Evolutionary conservation across 768 basidiomycete genomes (phyloP).

Genomic region (Rhodotorula graminis): DNA sequence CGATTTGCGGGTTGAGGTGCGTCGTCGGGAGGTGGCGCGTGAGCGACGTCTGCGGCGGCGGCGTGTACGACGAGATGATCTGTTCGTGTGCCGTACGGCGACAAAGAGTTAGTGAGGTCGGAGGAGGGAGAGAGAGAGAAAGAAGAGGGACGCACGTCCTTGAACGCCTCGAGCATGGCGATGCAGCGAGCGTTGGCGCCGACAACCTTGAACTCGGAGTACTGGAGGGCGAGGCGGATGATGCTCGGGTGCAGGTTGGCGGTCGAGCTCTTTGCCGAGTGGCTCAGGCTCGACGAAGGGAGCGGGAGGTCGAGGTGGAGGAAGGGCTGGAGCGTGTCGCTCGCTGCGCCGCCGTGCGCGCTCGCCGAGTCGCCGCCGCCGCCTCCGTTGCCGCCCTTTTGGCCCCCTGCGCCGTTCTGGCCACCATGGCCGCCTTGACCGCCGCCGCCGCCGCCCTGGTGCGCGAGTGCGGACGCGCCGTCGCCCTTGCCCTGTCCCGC

Average conservation of each 20-base stretch:
- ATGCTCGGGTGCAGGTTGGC: slow-evolving; percentile 88
- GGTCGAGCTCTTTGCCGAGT: slow-evolving; percentile 75
- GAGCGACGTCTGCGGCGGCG: slow-evolving; percentile 77
- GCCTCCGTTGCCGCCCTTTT: background rate
- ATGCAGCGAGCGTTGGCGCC: slow-evolving; percentile 96
- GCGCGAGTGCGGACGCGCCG: too few relatives aligned
- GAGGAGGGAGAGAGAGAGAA: background rate
- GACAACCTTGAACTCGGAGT: slow-evolving; percentile 83
- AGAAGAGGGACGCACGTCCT: slow-evolving; percentile 60
- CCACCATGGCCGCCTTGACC: background rate
- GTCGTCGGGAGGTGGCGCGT: slow-evolving; percentile 80
- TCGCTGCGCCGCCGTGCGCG: background rate
- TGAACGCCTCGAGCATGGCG: slow-evolving; percentile 83
- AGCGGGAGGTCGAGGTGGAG: slow-evolving; percentile 41
- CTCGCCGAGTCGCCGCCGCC: background rate
- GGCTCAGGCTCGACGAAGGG: slow-evolving; percentile 57
- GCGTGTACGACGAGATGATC: slow-evolving; percentile 87
- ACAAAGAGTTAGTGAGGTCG: slow-evolving; percentile 40
- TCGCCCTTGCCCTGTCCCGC: background rate
- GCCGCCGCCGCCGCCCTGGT: background rate
- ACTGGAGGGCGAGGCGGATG: slow-evolving; percentile 77
- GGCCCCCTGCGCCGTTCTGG: background rate
- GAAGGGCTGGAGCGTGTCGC: slow-evolving; percentile 38
- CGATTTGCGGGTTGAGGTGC: slow-evolving; percentile 86
- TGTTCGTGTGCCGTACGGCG: slow-evolving; percentile 50